Conservation (phyloP, 805 yeast species). For the Kodamaea leandrae region DNA sequence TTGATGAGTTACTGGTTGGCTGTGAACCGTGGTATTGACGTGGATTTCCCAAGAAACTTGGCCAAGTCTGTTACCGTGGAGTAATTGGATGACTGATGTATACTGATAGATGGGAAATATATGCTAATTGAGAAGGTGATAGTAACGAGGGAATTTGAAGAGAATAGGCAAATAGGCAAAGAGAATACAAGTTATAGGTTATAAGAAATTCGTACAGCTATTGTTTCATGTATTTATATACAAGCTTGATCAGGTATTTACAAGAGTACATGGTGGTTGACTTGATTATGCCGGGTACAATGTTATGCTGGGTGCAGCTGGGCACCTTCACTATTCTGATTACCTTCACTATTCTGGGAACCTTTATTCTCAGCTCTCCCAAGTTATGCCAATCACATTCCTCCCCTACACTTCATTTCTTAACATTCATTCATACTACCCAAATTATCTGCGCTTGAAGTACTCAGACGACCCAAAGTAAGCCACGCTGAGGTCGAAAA, state of each 20-base stretch:
- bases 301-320: too few relatives aligned
- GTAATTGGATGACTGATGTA: slow-evolving; percentile 29
- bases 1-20: slow-evolving; percentile 97
- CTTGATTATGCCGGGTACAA: too few relatives aligned
- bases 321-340: too few relatives aligned
- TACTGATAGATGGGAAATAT: background rate
- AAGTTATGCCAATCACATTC: too few relatives aligned
- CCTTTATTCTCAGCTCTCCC: too few relatives aligned
- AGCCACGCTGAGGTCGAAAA: slow-evolving; percentile 70
- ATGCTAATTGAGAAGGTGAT: background rate
- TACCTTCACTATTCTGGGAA: too few relatives aligned
- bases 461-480: slow-evolving; percentile 69
- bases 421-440: background rate
- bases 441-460: slow-evolving; percentile 41
- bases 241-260: too few relatives aligned
- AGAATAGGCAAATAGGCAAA: background rate
- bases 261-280: too few relatives aligned
- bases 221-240: too few relatives aligned
- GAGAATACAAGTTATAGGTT: too few relatives aligned
- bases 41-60: slow-evolving; percentile 97
- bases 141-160: background rate
- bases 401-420: too few relatives aligned
- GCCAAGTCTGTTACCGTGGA: slow-evolving; percentile 99
- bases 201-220: too few relatives aligned
- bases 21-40: slow-evolving; percentile 90